These are phyloP conservation scores for Madurella mycetomatis DNA, from an alignment of 2,329 filamentous ascomycete genomes.

Conservation along the genomic window DNA sequence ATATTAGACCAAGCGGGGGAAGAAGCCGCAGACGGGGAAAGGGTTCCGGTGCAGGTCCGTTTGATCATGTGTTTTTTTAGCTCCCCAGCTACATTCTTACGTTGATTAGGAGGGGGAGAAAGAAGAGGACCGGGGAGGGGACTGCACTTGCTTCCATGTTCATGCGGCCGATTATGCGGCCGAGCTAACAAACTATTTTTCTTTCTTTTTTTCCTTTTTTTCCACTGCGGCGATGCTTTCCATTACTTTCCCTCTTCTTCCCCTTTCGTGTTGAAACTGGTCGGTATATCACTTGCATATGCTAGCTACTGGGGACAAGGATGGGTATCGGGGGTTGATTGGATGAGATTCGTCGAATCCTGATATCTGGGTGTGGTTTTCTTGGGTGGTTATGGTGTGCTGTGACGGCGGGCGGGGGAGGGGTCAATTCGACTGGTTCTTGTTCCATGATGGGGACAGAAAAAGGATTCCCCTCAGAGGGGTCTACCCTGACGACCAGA, in stretches of 20 bases:
- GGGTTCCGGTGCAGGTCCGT: constrained; percentile 19
- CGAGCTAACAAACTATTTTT: constrained; percentile 5
- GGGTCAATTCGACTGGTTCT: too few species aligned
- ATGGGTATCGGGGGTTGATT: constrained; percentile 1
- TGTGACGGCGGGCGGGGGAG: neutral
- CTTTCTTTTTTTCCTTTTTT: neutral
- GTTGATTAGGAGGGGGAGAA: neutral
- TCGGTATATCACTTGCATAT: constrained; percentile 15
- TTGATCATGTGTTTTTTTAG: constrained; percentile 22
- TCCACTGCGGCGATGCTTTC: neutral
- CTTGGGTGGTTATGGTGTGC: neutral
- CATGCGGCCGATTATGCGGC: constrained; percentile 26
- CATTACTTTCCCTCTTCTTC: neutral
- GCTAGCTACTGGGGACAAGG: neutral
- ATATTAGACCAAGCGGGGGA: neutral
- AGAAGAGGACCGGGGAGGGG: neutral
- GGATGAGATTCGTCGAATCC: neutral
- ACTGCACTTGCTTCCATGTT: neutral
- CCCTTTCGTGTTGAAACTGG: neutral
- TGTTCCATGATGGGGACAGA: too few species aligned
- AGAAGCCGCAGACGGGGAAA: constrained; percentile 10
- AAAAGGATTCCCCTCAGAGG: too few species aligned
- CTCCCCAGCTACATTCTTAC: neutral
- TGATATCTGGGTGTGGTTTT: neutral
- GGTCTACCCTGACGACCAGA: too few species aligned